Conservation (phyloP, 257 asterid species). For the Petunia axillaris region DNA sequence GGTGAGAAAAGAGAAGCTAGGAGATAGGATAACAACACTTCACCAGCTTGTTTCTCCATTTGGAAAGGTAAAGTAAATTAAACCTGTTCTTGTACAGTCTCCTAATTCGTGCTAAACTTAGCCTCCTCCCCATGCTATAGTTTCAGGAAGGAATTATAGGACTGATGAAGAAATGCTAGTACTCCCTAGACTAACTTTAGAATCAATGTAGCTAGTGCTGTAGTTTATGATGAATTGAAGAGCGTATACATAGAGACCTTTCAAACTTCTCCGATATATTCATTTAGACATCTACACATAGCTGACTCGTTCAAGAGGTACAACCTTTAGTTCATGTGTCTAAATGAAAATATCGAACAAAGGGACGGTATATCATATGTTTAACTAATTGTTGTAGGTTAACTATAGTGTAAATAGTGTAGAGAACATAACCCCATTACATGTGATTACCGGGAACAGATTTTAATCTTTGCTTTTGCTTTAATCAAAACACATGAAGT, state of each 20-base stretch:
- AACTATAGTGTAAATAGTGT: too few relatives aligned
- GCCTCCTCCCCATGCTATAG: background rate
- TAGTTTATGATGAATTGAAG: conserved; percentile 33
- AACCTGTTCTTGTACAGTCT: background rate
- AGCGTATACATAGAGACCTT: too few relatives aligned
- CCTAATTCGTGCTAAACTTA: background rate
- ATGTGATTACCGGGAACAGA: conserved; percentile 10
- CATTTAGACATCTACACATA: too few relatives aligned
- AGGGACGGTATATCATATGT: too few relatives aligned
- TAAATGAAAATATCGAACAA: too few relatives aligned
- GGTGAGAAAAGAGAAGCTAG: conserved; percentile 94
- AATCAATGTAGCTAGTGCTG: background rate
- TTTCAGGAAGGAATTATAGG: background rate
- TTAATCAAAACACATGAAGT: conserved; percentile 34
- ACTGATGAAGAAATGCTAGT: background rate
- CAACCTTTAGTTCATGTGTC: too few relatives aligned
- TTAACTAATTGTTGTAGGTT: too few relatives aligned
- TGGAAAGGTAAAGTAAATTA: conserved; percentile 70
- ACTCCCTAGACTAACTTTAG: background rate
- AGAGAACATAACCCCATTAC: too few relatives aligned
- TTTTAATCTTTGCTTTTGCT: conserved; percentile 27
- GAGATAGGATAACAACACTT: conserved; percentile 92
- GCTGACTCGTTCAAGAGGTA: too few relatives aligned
- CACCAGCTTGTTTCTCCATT: conserved; percentile 98
- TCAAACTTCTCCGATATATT: too few relatives aligned